Evolutionary conservation across 2,329 filamentous ascomycete genomes (phyloP).

Genomic region (Cladosporium sp.): DNA sequence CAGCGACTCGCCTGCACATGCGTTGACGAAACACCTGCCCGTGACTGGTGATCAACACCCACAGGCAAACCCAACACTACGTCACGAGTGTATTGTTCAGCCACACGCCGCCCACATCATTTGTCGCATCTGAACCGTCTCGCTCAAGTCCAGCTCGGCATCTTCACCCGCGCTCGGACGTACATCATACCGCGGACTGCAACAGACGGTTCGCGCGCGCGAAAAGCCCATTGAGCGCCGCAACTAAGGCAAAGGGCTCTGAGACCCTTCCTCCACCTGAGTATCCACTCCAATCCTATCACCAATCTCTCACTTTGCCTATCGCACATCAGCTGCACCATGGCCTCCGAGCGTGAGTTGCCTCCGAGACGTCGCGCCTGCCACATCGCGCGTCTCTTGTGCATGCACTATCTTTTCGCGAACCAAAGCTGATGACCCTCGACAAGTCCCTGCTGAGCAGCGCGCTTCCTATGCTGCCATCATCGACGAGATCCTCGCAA

Average conservation of each 20-base stretch:
- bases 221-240: neutral
- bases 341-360: constrained; percentile 7
- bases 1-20: too few species aligned
- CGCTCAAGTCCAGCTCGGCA: neutral
- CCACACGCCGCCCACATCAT: neutral
- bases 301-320: too few species aligned
- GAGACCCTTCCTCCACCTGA: too few species aligned
- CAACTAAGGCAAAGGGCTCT: too few species aligned
- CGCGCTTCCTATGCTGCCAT: constrained; percentile 44
- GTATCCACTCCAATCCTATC: too few species aligned
- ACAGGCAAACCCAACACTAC: too few species aligned
- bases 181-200: constrained; percentile 7
- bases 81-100: too few species aligned
- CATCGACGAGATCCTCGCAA: constrained; percentile 56
- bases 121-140: neutral
- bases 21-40: too few species aligned
- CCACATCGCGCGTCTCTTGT: too few species aligned
- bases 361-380: neutral
- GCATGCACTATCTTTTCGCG: neutral
- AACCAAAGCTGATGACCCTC: neutral
- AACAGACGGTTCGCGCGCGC: neutral
- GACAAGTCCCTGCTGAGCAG: constrained; percentile 25
- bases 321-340: neutral
- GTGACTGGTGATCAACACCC: too few species aligned
- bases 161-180: constrained; percentile 3